These are phyloP conservation scores for Backusella macrospora DNA, from an alignment of 192 early-diverging fungal genomes.

Conservation along the genomic window DNA sequence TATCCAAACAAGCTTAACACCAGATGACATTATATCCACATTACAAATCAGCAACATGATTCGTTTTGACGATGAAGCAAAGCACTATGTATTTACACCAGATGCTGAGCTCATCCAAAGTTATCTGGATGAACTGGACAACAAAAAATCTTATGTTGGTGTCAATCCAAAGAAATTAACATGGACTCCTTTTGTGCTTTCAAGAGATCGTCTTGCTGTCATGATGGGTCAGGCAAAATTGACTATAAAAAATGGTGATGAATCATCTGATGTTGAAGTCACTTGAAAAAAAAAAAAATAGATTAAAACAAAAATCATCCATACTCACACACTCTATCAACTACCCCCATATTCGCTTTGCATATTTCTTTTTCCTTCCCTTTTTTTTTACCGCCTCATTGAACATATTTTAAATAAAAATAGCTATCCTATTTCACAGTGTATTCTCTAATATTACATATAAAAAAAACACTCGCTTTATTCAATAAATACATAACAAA, in stretches of 20 bases:
- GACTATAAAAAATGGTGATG: background rate
- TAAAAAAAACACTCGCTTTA: too few species aligned
- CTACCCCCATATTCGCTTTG: too few species aligned
- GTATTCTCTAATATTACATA: too few species aligned
- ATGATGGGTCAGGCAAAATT: background rate
- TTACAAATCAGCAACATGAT: conserved; percentile 63
- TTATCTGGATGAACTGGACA: conserved; percentile 47
- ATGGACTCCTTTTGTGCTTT: conserved; percentile 73
- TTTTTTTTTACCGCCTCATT: too few species aligned
- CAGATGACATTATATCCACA: conserved; percentile 82
- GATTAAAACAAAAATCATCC: too few species aligned
- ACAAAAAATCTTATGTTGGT: conserved; percentile 53
- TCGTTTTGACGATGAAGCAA: conserved; percentile 14
- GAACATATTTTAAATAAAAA: too few species aligned
- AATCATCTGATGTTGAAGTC: too few species aligned
- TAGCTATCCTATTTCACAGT: too few species aligned
- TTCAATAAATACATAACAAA: too few species aligned
- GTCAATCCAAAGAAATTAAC: conserved; percentile 62
- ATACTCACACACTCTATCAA: too few species aligned
- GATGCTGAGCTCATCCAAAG: conserved; percentile 46
- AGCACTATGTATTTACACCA: conserved; percentile 44
- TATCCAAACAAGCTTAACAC: conserved; percentile 69
- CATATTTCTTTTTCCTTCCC: too few species aligned
- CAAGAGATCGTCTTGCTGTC: conserved; percentile 24
- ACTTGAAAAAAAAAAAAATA: too few species aligned